Base-by-base conservation (phyloP, 305 asterid genomes). In the Fraxinus xanthoxyloides region DNA sequence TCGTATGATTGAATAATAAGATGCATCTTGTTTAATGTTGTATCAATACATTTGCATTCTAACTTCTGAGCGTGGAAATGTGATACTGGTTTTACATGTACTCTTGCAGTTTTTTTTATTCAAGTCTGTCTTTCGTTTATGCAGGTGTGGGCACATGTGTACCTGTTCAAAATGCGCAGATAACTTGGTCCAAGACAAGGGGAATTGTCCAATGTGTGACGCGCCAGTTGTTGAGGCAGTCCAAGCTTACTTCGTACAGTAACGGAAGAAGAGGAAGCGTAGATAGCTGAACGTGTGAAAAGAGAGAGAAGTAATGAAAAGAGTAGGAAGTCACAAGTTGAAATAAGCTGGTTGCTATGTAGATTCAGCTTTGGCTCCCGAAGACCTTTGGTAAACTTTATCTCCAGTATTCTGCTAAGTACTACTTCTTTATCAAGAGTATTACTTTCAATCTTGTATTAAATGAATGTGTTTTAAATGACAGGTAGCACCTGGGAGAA, bases 121-220 rank as follows among this genome's bases (percentile, higher is more conserved):
- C 19, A 1, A 26, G 65, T 1, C 13, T 63, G 8, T 35, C 8
- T 9, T 19, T 79, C 77, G 24, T 76, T 76, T 24, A 19, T 80
- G 19, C 84, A 96, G 99, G 90, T 96, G 98, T 77, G 99, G 98
- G 75, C 99, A 96, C 95, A 92, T 96, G 95, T 94, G 98, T 86
- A 85, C 93, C 36, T 96, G 99, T 77, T 84, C 90, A 21, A 87
- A 91, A 26, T 96, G 99, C 46, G 97, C 97, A 1, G 97, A 93
- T 73, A 83, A 77, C 51, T 79, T 94, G 87, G 89, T 93, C 81
- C 82, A 77, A 9, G 77, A 79, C 48, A 82, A 76, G 69, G 93
- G 92, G n/a, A 92, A 91, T 82, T 96, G 99, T 82, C 99, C 99
- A 0, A 89, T 95, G 97, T 95, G 99, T 65, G 79, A 61, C 34